Conservation (phyloP, 371 early-diverging fungal species). For the Syncephalis plumigaleata region DNA sequence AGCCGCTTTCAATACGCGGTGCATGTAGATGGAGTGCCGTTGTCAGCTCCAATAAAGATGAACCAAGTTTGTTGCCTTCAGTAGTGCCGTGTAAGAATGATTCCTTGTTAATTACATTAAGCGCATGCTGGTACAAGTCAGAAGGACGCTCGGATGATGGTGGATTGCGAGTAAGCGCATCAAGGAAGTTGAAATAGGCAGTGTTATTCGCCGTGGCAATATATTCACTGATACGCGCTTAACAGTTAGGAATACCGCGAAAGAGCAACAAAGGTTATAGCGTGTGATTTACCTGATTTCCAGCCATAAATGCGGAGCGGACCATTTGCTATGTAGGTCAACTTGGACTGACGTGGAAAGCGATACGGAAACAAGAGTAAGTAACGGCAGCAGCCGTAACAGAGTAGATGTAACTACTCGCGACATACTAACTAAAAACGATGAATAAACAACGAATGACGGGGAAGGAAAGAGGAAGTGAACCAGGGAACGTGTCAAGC, state of each 20-base stretch:
- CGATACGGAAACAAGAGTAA: too few relatives aligned
- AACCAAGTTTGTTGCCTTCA: conserved; percentile 8
- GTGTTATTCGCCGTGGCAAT: conserved; percentile 34
- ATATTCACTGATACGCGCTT: conserved; percentile 25
- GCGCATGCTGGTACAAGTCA: conserved; percentile 22
- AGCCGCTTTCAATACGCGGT: conserved; percentile 56
- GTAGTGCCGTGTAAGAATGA: conserved; percentile 3
- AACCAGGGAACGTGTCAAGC: too few relatives aligned
- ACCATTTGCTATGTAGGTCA: neutral
- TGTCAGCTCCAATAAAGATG: conserved; percentile 24
- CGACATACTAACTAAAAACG: too few relatives aligned
- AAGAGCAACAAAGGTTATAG: neutral
- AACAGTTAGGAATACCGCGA: neutral
- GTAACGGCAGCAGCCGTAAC: too few relatives aligned
- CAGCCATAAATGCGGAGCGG: neutral
- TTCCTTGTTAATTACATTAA: conserved; percentile 19
- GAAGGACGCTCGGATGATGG: conserved; percentile 11
- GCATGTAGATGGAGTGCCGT: conserved; percentile 49
- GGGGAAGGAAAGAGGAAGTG: too few relatives aligned
- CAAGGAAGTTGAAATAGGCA: conserved; percentile 31
- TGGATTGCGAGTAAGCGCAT: conserved; percentile 16
- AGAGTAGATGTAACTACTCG: too few relatives aligned
- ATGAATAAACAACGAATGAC: too few relatives aligned
- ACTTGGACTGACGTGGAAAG: neutral
- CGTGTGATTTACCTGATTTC: neutral